These are phyloP conservation scores for Rhodomyrtus tomentosa DNA, from an alignment of 345 rosid genomes.

Conservation along the genomic window DNA sequence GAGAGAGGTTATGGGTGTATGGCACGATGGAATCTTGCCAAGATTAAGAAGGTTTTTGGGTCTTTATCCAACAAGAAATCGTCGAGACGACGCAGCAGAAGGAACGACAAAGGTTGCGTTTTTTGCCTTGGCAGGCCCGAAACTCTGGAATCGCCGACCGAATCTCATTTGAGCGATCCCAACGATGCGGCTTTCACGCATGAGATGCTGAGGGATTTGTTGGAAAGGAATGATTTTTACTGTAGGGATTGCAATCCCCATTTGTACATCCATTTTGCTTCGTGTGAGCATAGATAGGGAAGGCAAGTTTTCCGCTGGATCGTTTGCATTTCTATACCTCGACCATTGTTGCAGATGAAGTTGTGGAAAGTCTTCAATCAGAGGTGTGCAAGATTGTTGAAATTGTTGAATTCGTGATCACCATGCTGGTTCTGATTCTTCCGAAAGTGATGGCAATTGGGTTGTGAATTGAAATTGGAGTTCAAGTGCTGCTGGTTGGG, in stretches of 20 bases:
- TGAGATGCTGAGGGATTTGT: constrained; percentile 32
- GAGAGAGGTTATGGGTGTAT: not conserved
- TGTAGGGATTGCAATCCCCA: constrained; percentile 42
- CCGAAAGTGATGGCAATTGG: not conserved
- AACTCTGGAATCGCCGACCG: constrained; percentile 23
- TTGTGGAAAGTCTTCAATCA: not conserved
- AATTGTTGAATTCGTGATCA: not conserved
- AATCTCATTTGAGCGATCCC: constrained; percentile 32
- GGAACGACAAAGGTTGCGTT: not conserved
- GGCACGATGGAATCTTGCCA: not conserved
- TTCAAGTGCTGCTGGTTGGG: not conserved
- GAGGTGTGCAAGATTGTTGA: not conserved
- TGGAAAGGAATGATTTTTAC: constrained; percentile 45
- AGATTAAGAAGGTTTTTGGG: constrained; percentile 4
- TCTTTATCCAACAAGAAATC: not conserved
- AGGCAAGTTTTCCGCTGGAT: not conserved
- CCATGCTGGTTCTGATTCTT: not conserved
- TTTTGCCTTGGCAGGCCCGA: constrained; percentile 26
- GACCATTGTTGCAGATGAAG: not conserved
- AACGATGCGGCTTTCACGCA: constrained; percentile 27
- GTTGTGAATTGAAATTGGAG: not conserved
- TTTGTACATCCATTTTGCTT: not conserved
- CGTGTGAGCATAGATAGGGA: not conserved
- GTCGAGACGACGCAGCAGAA: not conserved
- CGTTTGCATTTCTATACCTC: not conserved